Percentiles rank a stretch among this genome's conserved stretches.
phyloP scores from a whole-genome alignment of 345 rosid species.

The Arabidopsis arenosa region DNA sequence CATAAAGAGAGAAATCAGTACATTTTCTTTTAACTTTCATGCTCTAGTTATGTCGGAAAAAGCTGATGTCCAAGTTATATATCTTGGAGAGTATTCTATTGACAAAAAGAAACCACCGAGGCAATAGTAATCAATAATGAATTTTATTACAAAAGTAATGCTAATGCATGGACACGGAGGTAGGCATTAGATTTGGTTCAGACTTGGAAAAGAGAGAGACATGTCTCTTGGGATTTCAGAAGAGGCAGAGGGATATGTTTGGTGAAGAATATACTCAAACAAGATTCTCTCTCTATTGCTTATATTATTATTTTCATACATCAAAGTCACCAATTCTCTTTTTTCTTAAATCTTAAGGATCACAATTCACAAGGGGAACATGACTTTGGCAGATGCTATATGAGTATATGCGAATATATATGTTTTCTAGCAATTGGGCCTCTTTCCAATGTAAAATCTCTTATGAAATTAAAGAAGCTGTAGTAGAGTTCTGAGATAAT shows the following conservation, averaged over 20 bases:
- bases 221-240: conserved; percentile 41
- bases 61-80: neutral
- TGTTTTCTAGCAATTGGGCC: conserved; percentile 18
- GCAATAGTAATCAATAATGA: neutral
- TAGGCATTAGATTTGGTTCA: conserved; percentile 21
- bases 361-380: conserved; percentile 33
- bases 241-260: conserved; percentile 26
- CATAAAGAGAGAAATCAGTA: neutral
- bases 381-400: conserved; percentile 5
- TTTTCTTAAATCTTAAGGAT: conserved; percentile 2
- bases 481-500: neutral
- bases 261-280: conserved; percentile 26
- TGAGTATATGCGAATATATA: conserved; percentile 3
- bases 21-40: neutral
- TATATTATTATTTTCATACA: conserved; percentile 4
- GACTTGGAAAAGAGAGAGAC: neutral
- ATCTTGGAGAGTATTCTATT: neutral
- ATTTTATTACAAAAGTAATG: neutral
- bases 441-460: neutral
- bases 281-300: conserved; percentile 30
- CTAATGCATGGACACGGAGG: neutral
- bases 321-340: conserved; percentile 14
- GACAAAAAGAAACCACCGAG: neutral
- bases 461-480: neutral
- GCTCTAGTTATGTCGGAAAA: neutral